Percentiles rank a stretch among this genome's conserved stretches.
Evolutionary conservation across 305 asterid species (phyloP).

Genomic region (Fraxinus velutina): DNA sequence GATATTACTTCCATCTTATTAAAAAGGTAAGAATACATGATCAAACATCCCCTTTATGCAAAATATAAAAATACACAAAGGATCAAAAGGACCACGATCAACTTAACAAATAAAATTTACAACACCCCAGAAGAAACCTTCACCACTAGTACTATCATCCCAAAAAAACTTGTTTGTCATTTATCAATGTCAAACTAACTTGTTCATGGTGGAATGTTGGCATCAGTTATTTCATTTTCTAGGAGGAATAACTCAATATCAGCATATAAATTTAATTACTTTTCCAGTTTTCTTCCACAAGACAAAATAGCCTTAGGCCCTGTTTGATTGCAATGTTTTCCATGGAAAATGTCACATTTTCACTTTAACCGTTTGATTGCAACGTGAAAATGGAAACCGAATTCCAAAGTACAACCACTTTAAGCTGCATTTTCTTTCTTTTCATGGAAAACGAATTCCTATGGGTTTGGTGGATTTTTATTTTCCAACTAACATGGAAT

Average conservation of each 20-base stretch:
- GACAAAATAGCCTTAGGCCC: neutral
- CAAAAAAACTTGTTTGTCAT: neutral
- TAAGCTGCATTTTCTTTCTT: too few species aligned
- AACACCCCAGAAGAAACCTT: neutral
- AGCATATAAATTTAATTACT: neutral
- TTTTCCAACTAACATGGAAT: too few species aligned
- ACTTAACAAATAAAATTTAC: conserved; percentile 4
- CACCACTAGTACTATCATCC: neutral
- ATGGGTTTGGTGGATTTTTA: too few species aligned
- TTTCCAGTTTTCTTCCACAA: neutral
- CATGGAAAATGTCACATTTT: too few species aligned
- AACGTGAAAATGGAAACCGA: too few species aligned
- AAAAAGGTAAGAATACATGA: conserved; percentile 3
- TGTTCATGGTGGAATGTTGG: neutral
- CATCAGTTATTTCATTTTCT: neutral
- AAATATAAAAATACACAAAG: neutral
- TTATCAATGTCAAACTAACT: neutral
- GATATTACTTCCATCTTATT: conserved; percentile 2
- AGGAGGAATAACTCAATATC: neutral
- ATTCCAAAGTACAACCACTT: too few species aligned
- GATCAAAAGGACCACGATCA: conserved; percentile 11
- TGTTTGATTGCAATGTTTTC: too few species aligned
- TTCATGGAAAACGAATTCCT: too few species aligned
- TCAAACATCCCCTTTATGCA: conserved; percentile 7
- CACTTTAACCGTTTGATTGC: too few species aligned